phyloP scores from a whole-genome alignment of 345 rosid species.

The Gossypium rotundifolium region DNA sequence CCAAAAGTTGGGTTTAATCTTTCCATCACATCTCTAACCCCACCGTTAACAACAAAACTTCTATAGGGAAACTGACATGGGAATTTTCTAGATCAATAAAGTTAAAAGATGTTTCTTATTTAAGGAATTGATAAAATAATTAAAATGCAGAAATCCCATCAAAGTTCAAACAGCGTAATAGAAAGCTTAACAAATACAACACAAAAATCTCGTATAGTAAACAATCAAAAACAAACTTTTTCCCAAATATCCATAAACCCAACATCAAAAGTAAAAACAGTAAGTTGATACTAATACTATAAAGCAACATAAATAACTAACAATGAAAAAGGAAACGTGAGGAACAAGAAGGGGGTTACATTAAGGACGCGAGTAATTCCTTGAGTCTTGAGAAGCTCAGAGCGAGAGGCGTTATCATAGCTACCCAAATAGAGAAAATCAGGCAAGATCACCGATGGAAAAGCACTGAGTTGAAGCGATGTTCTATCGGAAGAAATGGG shows the following conservation, averaged over 20 bases:
- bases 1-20: background rate
- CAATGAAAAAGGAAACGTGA: background rate
- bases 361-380: conserved; percentile 89
- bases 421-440: conserved; percentile 87
- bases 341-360: conserved; percentile 32
- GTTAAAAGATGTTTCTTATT: background rate
- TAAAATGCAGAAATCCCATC: background rate
- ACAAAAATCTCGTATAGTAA: background rate
- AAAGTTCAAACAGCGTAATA: background rate
- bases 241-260: background rate
- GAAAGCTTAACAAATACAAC: background rate
- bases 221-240: background rate
- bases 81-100: background rate
- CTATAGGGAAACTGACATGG: background rate
- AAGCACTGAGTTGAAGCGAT: conserved; percentile 65
- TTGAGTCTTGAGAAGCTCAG: conserved; percentile 85
- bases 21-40: background rate
- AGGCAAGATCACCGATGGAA: conserved; percentile 88
- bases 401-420: conserved; percentile 97
- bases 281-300: background rate
- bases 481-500: conserved; percentile 40
- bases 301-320: background rate
- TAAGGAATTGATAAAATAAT: background rate
- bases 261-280: background rate
- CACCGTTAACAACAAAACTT: background rate